A percentile compares a stretch with the other conserved stretches of the same genome.
phyloP scores from a whole-genome alignment of 192 early-diverging fungal species.

The Backusella psychrophila region DNA sequence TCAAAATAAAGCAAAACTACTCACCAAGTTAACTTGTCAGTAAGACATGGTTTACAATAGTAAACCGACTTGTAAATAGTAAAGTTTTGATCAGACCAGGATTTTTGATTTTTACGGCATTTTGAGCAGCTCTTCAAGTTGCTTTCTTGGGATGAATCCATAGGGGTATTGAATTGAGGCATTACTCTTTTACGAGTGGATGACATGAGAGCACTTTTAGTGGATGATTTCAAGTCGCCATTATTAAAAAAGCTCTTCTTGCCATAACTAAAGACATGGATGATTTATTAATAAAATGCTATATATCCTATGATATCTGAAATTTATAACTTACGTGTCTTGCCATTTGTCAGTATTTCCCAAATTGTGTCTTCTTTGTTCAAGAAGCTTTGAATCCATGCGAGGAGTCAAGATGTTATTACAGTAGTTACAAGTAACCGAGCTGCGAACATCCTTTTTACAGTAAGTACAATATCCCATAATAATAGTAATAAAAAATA shows the following conservation, averaged over 20 bases:
- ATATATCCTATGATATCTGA: neutral
- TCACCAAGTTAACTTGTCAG: neutral
- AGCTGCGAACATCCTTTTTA: slow-evolving; percentile 11
- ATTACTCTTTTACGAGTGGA: neutral
- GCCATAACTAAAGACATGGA: neutral
- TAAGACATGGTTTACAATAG: slow-evolving; percentile 6
- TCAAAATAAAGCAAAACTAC: neutral
- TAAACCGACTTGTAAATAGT: slow-evolving; percentile 5
- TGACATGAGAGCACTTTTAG: neutral
- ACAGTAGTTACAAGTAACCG: neutral
- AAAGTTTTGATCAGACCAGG: slow-evolving; percentile 2
- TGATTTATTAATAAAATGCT: neutral
- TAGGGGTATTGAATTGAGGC: neutral
- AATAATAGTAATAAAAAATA: neutral
- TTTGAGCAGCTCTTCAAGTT: slow-evolving; percentile 1
- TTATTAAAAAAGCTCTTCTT: slow-evolving; percentile 10
- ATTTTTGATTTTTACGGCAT: neutral
- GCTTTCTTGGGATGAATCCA: neutral
- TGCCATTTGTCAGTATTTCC: slow-evolving; percentile 8
- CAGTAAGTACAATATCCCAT: slow-evolving; percentile 12
- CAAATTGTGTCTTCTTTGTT: neutral
- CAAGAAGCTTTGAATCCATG: neutral
- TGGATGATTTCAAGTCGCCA: neutral
- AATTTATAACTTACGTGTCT: neutral
- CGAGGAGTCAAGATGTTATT: neutral